Base-by-base conservation (phyloP, 2,329 filamentous ascomycete genomes). In the Ophiostoma triangulosporum region DNA sequence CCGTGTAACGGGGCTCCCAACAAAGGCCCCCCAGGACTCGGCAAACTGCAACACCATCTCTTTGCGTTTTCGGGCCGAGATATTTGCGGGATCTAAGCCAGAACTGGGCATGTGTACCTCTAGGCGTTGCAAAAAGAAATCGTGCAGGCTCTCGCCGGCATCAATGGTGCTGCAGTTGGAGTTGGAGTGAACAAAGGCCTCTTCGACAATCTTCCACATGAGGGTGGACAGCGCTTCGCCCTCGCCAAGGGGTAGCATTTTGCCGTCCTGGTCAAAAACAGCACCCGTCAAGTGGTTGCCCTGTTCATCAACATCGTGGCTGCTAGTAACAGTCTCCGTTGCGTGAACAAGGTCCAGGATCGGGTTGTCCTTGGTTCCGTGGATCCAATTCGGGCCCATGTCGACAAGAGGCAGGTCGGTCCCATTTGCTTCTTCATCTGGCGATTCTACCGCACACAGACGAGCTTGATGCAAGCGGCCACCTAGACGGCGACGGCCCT, bases 351-450 rank as follows among this genome's bases (percentile, higher is more conserved):
- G 69, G 43, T 84, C 78, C 36, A 83, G 65, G 15, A 88, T 84
- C 0, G 84, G 82, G 61, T 88, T 89, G 57, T 81, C 73, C 1
- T 77, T 70, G 6, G 82, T 86, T 32, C 85, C 84, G 56, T 89
- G 84, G 51, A 89, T 86, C 84, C 84, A 89, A 61, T 88, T 89
- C n/a, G 84, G 82, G 0, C 85, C 85, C 31, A 77, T 65, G 58
- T 81, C 78, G n/a, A 78, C 71, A 7, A 71, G 59, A 29, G 70
- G 67, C 0, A 73, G 73, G 36, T 74, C 75, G 12, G 8, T 7
- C 7, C 24, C 29, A 6, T 6, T 11, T 31, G 29, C 29, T 38
- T n/a, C 3, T 38, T 38, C 15, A 2, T 46, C 22, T 26, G 26
- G 36, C 36, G 36, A 5, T 3, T 11, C 7, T 3, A 35, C 7